Evolutionary conservation across 306 rosid genomes (phyloP).

Genomic region (Gastrolobium villosum): DNA sequence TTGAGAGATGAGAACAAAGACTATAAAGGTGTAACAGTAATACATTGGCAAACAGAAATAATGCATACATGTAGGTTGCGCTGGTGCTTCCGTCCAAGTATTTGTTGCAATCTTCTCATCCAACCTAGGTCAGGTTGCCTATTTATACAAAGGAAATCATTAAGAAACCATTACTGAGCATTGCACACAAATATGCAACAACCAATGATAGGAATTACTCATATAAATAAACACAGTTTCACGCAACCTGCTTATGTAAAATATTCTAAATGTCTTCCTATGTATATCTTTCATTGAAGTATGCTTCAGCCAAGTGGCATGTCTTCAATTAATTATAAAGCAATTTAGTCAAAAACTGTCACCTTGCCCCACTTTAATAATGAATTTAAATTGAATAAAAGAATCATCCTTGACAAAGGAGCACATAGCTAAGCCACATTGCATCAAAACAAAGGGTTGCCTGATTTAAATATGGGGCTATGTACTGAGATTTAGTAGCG

Average conservation of each 20-base stretch:
- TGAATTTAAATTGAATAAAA: constrained; percentile 17
- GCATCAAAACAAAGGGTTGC: constrained; percentile 38
- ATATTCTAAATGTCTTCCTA: constrained; percentile 34
- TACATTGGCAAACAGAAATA: constrained; percentile 26
- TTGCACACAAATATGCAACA: constrained; percentile 17
- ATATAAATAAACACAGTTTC: constrained; percentile 19
- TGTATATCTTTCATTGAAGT: constrained; percentile 15
- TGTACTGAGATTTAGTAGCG: constrained; percentile 7
- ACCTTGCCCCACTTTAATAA: constrained; percentile 10
- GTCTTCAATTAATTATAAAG: constrained; percentile 21
- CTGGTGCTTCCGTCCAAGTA: constrained; percentile 94
- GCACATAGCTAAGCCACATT: constrained; percentile 26
- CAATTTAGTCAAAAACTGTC: constrained; percentile 29
- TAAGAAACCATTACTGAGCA: constrained; percentile 28
- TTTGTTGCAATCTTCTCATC: constrained; percentile 91
- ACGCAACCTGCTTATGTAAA: constrained; percentile 15
- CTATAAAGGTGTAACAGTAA: constrained; percentile 26
- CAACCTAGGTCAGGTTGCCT: constrained; percentile 98
- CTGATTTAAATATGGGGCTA: constrained; percentile 1
- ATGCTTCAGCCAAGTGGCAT: constrained; percentile 32
- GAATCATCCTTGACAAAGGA: constrained; percentile 22
- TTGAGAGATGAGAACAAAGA: constrained; percentile 51
- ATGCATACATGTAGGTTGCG: constrained; percentile 85
- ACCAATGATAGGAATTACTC: constrained; percentile 6
- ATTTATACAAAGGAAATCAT: constrained; percentile 35